Percentiles rank a stretch among this genome's conserved stretches.
phyloP scores from a whole-genome alignment of 2,329 filamentous ascomycete species.

The Aspergillus sp. region DNA sequence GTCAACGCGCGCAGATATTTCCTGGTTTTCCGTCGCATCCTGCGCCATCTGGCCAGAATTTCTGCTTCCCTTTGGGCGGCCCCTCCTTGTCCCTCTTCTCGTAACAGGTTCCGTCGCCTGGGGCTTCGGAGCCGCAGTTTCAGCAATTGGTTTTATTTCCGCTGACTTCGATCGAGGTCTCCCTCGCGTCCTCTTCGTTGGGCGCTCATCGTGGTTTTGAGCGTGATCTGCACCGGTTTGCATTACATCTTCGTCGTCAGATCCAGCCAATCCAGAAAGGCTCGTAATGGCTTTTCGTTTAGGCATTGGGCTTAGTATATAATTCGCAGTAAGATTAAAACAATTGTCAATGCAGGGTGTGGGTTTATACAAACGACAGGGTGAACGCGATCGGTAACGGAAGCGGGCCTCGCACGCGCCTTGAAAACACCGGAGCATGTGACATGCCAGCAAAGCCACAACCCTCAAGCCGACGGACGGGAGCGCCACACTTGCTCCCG shows the following conservation, averaged over 20 bases:
- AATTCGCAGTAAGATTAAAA: background rate
- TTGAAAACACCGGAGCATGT: constrained; percentile 16
- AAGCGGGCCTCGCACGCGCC: constrained; percentile 6
- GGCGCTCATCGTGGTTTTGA: constrained; percentile 32
- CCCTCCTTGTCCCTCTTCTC: constrained; percentile 26
- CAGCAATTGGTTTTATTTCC: constrained; percentile 31
- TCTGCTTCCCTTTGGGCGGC: constrained; percentile 33
- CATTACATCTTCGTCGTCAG: constrained; percentile 45
- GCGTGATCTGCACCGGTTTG: constrained; percentile 28
- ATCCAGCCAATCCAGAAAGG: constrained; percentile 48
- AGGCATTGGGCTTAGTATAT: constrained; percentile 29
- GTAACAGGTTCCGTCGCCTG: constrained; percentile 20
- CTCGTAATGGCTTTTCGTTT: constrained; percentile 44
- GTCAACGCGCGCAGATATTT: constrained; percentile 39
- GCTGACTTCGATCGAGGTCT: constrained; percentile 46
- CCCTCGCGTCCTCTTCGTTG: constrained; percentile 39
- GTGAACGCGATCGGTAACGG: background rate
- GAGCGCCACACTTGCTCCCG: constrained; percentile 20
- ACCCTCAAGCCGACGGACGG: background rate
- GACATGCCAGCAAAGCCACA: constrained; percentile 21
- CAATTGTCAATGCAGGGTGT: background rate
- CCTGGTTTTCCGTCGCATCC: constrained; percentile 41
- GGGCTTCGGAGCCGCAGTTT: constrained; percentile 22
- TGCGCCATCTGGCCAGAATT: constrained; percentile 26
- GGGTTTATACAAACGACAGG: background rate